Percentiles rank a stretch among this genome's conserved stretches.
Evolutionary conservation across 257 asterid species (phyloP).

Genomic region (Penstemon newberryi): DNA sequence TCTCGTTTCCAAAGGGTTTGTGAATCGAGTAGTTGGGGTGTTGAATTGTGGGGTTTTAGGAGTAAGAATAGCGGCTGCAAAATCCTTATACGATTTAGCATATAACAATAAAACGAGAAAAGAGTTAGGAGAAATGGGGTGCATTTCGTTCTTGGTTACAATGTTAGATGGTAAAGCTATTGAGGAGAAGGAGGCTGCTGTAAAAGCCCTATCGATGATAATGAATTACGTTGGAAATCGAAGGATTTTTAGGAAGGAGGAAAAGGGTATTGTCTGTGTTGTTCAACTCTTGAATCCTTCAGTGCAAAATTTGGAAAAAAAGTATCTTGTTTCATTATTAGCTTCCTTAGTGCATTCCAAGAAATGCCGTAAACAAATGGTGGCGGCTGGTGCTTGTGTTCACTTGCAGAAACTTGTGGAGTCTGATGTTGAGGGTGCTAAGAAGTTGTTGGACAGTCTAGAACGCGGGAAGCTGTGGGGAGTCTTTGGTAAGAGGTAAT

Average conservation of each 20-base stretch:
- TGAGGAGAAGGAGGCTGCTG: constrained; percentile 79
- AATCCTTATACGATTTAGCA: constrained; percentile 55
- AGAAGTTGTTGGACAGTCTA: constrained; percentile 69
- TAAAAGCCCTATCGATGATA: constrained; percentile 52
- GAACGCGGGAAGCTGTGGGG: constrained; percentile 77
- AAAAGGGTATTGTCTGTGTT: constrained; percentile 50
- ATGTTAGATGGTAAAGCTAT: constrained; percentile 74
- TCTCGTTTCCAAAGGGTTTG: constrained; percentile 55
- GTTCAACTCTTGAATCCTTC: constrained; percentile 65
- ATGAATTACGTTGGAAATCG: constrained; percentile 56
- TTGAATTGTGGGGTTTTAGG: constrained; percentile 55
- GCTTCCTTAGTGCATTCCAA: constrained; percentile 52
- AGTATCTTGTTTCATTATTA: constrained; percentile 43
- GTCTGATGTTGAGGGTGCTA: constrained; percentile 66
- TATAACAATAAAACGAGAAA: constrained; percentile 53
- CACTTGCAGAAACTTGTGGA: constrained; percentile 73
- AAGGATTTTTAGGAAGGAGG: constrained; percentile 69
- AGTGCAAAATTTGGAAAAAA: constrained; percentile 49
- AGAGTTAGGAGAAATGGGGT: constrained; percentile 79
- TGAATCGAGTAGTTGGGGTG: constrained; percentile 45
- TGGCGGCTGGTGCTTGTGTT: constrained; percentile 57
- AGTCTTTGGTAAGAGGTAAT: constrained; percentile 41
- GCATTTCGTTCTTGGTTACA: constrained; percentile 51
- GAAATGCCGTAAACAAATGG: constrained; percentile 76
- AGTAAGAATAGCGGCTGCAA: constrained; percentile 66